Conservation (phyloP, 371 early-diverging fungal genomes). For the Mortierella sp. region DNA sequence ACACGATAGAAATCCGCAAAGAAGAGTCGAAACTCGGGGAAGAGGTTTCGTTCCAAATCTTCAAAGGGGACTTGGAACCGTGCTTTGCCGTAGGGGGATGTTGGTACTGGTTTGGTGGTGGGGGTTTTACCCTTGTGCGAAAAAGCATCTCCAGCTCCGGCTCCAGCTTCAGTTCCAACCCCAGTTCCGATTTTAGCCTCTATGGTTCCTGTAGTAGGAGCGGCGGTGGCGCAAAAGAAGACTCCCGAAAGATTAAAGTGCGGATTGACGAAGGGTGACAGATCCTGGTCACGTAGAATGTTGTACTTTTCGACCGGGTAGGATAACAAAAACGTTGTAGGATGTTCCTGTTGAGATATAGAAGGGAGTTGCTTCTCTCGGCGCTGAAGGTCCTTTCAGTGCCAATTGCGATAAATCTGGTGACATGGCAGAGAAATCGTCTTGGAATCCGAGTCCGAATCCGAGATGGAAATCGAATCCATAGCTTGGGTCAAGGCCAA, state of each 20-base stretch:
- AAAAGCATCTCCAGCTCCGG: background rate
- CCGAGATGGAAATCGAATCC: background rate
- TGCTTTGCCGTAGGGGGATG: constrained; percentile 18
- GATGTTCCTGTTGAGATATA: background rate
- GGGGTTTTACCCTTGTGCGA: background rate
- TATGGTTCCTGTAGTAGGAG: background rate
- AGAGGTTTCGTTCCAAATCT: constrained; percentile 6
- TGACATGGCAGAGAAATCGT: background rate
- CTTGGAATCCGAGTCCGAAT: background rate
- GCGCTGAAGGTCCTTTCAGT: background rate
- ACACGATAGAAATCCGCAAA: constrained; percentile 23
- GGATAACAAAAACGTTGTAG: background rate
- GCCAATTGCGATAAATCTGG: constrained; percentile 7
- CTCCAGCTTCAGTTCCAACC: no score
- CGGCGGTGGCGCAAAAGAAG: constrained; percentile 6
- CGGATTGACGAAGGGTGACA: background rate
- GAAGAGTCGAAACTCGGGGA: constrained; percentile 2
- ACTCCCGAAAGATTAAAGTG: constrained; percentile 11
- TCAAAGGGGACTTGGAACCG: constrained; percentile 16
- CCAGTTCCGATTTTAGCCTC: no score
- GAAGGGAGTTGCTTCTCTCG: background rate
- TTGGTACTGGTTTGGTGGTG: background rate
- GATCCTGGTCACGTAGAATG: background rate
- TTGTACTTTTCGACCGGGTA: constrained; percentile 11
- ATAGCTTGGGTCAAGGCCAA: background rate